Evolutionary conservation across 2,329 filamentous ascomycete genomes (phyloP).

Genomic region (Penicillium sp.): DNA sequence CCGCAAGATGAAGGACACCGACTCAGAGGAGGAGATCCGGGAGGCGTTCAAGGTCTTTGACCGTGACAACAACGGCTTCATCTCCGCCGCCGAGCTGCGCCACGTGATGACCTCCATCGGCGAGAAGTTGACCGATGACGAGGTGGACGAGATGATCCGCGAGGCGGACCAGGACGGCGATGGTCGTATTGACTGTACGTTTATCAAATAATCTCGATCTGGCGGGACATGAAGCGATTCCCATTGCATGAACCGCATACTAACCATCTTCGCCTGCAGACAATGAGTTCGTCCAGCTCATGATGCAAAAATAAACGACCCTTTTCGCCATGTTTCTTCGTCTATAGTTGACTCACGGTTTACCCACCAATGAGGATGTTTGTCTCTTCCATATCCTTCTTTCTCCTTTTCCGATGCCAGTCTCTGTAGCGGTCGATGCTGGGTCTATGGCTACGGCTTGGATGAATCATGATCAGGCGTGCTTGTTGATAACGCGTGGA

Average conservation of each 20-base stretch:
- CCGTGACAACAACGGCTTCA: conserved; percentile 89
- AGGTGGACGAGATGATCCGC: conserved; percentile 91
- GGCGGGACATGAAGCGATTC: neutral
- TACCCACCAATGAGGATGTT: conserved; percentile 26
- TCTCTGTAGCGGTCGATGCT: conserved; percentile 29
- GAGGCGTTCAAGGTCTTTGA: conserved; percentile 91
- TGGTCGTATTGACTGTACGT: conserved; percentile 82
- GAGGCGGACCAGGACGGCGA: conserved; percentile 89
- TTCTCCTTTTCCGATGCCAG: conserved; percentile 27
- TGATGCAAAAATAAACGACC: conserved; percentile 83
- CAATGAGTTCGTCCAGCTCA: conserved; percentile 91
- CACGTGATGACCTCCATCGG: conserved; percentile 92
- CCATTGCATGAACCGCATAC: conserved; percentile 3
- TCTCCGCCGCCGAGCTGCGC: conserved; percentile 82
- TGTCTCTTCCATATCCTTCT: conserved; percentile 19
- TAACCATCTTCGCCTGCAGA: conserved; percentile 55
- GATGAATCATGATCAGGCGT: conserved; percentile 29
- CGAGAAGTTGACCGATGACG: conserved; percentile 86
- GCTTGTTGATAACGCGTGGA: conserved; percentile 21
- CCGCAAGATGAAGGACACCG: conserved; percentile 91
- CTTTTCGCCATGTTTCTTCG: conserved; percentile 29
- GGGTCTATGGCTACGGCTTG: conserved; percentile 25
- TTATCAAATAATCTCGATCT: neutral
- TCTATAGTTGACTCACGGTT: conserved; percentile 34
- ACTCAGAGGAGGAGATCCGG: conserved; percentile 87